Percentiles rank a stretch among this genome's conserved stretches.
Conservation (phyloP, 2,329 filamentous ascomycete species). For the Arthrobotrys conoides region DNA sequence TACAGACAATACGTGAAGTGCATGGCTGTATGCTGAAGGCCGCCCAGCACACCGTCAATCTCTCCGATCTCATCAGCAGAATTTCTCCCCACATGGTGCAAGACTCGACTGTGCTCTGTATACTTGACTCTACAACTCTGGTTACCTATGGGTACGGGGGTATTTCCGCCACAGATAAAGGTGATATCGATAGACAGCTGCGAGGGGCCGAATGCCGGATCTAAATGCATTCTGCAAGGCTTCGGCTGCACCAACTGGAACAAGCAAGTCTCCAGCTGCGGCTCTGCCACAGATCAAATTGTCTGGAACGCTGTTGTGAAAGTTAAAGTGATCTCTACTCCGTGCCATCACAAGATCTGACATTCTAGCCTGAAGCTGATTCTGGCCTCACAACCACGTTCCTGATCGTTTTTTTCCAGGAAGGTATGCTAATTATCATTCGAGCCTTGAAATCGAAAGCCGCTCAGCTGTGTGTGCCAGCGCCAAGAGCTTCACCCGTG, state of each 20-base stretch:
- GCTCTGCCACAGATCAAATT: neutral
- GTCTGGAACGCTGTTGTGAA: neutral
- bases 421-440: neutral
- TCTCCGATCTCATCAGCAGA: neutral
- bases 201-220: conserved; percentile 20
- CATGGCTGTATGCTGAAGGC: neutral
- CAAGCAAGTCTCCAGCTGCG: conserved; percentile 21
- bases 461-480: too few relatives aligned
- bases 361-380: neutral
- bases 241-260: conserved; percentile 27
- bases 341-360: neutral
- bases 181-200: neutral
- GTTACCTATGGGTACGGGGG: too few relatives aligned
- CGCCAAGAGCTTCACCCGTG: conserved; percentile 9
- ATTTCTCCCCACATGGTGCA: neutral
- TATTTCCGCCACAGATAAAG: neutral
- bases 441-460: too few relatives aligned
- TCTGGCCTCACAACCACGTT: neutral
- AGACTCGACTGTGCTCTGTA: neutral
- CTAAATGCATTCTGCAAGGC: conserved; percentile 30
- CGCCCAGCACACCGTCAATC: neutral
- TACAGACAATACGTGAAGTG: neutral
- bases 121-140: neutral
- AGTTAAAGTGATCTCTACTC: neutral
- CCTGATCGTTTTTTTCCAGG: neutral